Evolutionary conservation across 345 rosid species (phyloP).

Genomic region (Eucalyptus cladocalyx): DNA sequence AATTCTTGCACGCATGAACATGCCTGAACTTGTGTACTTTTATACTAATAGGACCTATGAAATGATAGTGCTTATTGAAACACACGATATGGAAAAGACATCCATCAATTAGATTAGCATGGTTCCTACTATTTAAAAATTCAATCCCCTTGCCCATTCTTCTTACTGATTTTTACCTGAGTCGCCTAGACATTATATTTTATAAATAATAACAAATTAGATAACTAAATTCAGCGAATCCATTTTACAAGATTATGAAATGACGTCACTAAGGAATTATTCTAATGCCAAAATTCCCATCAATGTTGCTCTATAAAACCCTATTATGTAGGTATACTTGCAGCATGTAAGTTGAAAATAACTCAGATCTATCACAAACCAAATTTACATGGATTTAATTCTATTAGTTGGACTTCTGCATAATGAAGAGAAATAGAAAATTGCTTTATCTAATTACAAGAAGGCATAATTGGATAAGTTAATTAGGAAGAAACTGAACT

Average conservation of each 20-base stretch:
- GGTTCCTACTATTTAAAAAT: background rate
- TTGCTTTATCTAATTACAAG: background rate
- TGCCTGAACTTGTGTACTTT: too few species aligned
- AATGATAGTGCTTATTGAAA: background rate
- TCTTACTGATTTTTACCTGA: background rate
- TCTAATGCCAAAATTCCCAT: background rate
- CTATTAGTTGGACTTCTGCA: background rate
- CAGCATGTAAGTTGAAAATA: background rate
- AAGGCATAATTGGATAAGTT: background rate
- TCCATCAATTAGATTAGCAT: background rate
- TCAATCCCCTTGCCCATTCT: fast-evolving
- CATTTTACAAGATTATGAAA: background rate
- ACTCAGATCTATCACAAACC: background rate
- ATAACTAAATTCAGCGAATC: background rate
- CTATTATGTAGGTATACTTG: fast-evolving
- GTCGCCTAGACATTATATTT: background rate
- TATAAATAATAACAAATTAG: background rate
- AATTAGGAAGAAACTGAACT: background rate
- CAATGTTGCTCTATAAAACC: background rate
- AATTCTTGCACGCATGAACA: background rate
- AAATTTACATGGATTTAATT: background rate
- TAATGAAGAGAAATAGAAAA: background rate
- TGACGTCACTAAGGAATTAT: fast-evolving
- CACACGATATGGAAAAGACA: background rate
- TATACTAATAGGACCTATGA: background rate